Conservation (phyloP, 164 flowering plant species). For the Vitis amurensis region DNA sequence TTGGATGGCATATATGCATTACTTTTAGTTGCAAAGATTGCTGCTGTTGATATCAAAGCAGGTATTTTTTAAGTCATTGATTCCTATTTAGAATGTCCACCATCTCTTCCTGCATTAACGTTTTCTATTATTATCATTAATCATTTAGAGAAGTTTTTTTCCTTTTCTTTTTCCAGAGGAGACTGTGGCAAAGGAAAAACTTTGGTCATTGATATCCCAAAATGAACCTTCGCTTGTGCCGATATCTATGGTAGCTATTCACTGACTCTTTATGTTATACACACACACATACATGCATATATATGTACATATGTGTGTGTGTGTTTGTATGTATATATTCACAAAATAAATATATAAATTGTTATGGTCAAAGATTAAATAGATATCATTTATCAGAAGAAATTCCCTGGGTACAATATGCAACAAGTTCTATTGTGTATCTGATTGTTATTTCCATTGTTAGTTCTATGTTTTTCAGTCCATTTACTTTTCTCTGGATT, state of each 20-base stretch:
- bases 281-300: too few species aligned
- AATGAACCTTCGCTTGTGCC: constrained; percentile 84
- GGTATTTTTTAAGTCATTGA: constrained; percentile 35
- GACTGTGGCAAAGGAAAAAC: constrained; percentile 69
- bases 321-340: not conserved
- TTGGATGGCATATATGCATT: constrained; percentile 94
- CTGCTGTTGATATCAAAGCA: constrained; percentile 76
- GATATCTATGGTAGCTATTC: constrained; percentile 57
- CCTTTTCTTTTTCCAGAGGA: constrained; percentile 56
- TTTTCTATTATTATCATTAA: not conserved
- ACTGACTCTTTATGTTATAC: not conserved
- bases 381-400: too few species aligned
- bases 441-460: too few species aligned
- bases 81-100: not conserved
- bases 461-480: too few species aligned
- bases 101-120: not conserved
- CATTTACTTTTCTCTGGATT: not conserved
- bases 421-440: too few species aligned
- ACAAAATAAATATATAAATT: too few species aligned
- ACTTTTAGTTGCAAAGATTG: constrained; percentile 62
- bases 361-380: too few species aligned
- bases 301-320: too few species aligned
- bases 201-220: constrained; percentile 81
- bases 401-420: too few species aligned
- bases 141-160: not conserved